Conservation (phyloP, 2,329 filamentous ascomycete species). For the Pseudocercospora cruenta region DNA sequence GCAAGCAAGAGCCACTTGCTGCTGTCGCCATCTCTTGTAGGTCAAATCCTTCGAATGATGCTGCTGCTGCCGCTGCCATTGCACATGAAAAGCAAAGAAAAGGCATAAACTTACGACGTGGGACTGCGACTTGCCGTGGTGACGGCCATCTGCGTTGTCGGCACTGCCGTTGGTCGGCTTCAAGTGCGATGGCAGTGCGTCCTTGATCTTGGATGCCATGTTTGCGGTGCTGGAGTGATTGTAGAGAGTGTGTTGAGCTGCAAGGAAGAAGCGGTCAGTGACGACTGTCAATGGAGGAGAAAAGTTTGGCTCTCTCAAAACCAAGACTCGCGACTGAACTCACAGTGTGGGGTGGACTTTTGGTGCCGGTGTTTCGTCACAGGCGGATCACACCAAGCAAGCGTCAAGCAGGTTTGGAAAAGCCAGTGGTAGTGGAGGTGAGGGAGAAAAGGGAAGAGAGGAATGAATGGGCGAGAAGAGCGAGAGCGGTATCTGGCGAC, state of each 20-base stretch:
- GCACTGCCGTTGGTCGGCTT: conserved; percentile 60
- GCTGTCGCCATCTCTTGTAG: not conserved
- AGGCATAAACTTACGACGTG: conserved; percentile 70
- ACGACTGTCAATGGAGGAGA: conserved; percentile 8
- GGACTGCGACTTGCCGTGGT: conserved; percentile 83
- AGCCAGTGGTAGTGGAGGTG: conserved; percentile 1
- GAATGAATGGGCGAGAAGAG: not conserved
- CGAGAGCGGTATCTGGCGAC: conserved; percentile 4
- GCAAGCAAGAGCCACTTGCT: not conserved
- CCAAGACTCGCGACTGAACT: conserved; percentile 2
- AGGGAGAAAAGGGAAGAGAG: not conserved
- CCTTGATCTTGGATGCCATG: conserved; percentile 63
- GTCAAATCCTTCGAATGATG: not conserved
- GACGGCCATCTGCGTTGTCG: conserved; percentile 54
- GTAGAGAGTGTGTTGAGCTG: conserved; percentile 10
- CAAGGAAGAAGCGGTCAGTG: conserved; percentile 19
- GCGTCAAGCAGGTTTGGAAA: conserved; percentile 7
- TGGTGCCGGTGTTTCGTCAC: conserved; percentile 1
- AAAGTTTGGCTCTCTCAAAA: conserved; percentile 16
- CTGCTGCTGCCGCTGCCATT: conserved; percentile 9
- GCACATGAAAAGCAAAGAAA: not conserved
- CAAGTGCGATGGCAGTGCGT: conserved; percentile 81
- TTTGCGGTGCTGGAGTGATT: conserved; percentile 23
- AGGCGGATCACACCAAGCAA: conserved; percentile 3
- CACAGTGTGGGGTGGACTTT: conserved; percentile 3